These are phyloP conservation scores for Hypoxylon sp. DNA, from an alignment of 2,329 filamentous ascomycete genomes.

Conservation along the genomic window DNA sequence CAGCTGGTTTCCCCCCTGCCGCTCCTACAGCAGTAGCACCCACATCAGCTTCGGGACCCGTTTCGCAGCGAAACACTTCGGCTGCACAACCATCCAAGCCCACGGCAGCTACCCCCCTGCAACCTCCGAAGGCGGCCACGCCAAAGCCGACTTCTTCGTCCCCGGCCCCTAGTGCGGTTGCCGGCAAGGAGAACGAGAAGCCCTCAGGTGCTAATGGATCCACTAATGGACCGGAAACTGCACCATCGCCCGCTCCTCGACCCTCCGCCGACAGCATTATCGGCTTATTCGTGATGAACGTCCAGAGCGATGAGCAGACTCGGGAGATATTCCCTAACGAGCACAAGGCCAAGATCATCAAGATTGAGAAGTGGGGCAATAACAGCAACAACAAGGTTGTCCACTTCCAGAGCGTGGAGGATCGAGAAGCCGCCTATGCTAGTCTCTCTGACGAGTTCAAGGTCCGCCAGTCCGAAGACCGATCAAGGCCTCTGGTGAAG, in stretches of 20 bases:
- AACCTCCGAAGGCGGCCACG: conserved; percentile 62
- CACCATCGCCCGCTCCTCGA: conserved; percentile 73
- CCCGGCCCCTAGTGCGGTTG: conserved; percentile 55
- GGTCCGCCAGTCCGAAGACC: conserved; percentile 78
- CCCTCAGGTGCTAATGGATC: conserved; percentile 67
- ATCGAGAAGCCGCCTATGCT: conserved; percentile 84
- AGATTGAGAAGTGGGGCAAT: conserved; percentile 83
- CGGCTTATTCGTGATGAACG: conserved; percentile 91
- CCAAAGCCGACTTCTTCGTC: conserved; percentile 61
- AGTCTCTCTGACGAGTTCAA: conserved; percentile 83
- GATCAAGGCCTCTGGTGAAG: conserved; percentile 85
- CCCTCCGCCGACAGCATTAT: conserved; percentile 76
- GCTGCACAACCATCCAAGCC: conserved; percentile 61
- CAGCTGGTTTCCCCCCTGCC: conserved; percentile 54
- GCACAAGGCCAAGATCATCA: conserved; percentile 84
- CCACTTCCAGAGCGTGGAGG: conserved; percentile 83
- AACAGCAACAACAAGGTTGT: conserved; percentile 81
- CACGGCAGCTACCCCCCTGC: conserved; percentile 60
- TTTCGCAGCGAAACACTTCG: conserved; percentile 56
- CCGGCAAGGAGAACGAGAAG: conserved; percentile 71
- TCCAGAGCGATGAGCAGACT: conserved; percentile 85
- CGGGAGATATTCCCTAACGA: conserved; percentile 86
- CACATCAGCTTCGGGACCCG: conserved; percentile 52
- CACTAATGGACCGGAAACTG: conserved; percentile 65
- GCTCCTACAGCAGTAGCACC: conserved; percentile 40